These are phyloP conservation scores for Naganishia vishniacii DNA, from an alignment of 768 basidiomycete species.

Conservation along the genomic window DNA sequence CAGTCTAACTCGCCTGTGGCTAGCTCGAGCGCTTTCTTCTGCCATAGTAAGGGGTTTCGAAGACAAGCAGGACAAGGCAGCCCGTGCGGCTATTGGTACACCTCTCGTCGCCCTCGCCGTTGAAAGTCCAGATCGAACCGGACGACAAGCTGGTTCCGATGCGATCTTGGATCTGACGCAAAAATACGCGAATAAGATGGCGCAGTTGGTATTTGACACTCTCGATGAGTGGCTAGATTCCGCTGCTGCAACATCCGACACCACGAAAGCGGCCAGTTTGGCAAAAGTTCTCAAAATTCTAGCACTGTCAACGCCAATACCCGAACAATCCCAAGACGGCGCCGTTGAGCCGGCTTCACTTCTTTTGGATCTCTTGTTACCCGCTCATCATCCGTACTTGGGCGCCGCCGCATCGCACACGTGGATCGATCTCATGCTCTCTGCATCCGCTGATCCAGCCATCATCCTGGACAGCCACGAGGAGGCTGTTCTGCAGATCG, in stretches of 20 bases:
- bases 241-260: constrained; percentile 54
- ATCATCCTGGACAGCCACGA: constrained; percentile 49
- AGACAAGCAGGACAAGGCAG: constrained; percentile 14
- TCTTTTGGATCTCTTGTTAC: constrained; percentile 58
- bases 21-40: constrained; percentile 5
- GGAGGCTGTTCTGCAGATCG: neutral
- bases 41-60: neutral
- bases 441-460: constrained; percentile 63
- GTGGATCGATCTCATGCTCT: constrained; percentile 80
- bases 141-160: constrained; percentile 54
- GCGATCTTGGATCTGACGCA: constrained; percentile 52
- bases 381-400: constrained; percentile 65
- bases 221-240: constrained; percentile 48
- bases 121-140: constrained; percentile 56
- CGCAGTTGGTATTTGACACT: constrained; percentile 60
- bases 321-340: neutral
- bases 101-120: constrained; percentile 63
- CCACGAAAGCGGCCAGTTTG: constrained; percentile 37
- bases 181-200: constrained; percentile 54
- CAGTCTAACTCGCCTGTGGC: neutral
- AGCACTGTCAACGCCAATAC: neutral
- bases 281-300: constrained; percentile 50
- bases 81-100: neutral
- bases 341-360: constrained; percentile 33
- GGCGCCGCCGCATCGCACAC: constrained; percentile 55